phyloP scores from a whole-genome alignment of 176 grass and related monocot genomes.

The Eleusine coracana region DNA sequence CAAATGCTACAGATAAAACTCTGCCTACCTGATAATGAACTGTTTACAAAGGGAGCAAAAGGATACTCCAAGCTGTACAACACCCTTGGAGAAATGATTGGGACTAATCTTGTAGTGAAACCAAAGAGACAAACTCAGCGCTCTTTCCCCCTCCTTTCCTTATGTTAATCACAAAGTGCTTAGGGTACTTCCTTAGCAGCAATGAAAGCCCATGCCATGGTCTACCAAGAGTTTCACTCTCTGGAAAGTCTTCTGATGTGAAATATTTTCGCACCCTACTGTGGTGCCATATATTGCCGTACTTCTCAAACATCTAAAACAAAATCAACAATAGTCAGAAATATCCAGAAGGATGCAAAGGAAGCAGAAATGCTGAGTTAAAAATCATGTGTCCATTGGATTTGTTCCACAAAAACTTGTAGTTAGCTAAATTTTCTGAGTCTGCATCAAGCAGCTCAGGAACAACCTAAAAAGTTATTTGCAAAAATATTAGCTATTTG shows the following conservation, averaged over 20 bases:
- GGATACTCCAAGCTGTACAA: conserved; percentile 25
- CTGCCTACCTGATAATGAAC: background rate
- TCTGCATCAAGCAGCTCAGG: background rate
- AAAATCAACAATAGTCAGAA: conserved; percentile 31
- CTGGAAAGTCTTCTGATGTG: conserved; percentile 58
- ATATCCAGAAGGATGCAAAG: background rate
- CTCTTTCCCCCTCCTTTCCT: conserved; percentile 54
- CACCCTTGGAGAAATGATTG: background rate
- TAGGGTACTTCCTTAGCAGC: conserved; percentile 72
- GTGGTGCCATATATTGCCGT: conserved; percentile 76
- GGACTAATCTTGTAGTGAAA: conserved; percentile 58
- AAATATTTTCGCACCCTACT: conserved; percentile 81
- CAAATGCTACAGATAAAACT: background rate
- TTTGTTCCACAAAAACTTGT: background rate
- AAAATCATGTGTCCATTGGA: background rate
- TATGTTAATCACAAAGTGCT: conserved; percentile 75
- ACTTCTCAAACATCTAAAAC: conserved; percentile 68
- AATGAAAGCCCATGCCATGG: conserved; percentile 73
- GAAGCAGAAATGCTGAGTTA: background rate
- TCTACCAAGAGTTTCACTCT: conserved; percentile 59
- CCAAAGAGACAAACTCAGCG: conserved; percentile 76
- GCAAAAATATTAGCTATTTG: background rate
- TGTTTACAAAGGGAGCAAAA: conserved; percentile 28
- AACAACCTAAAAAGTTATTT: background rate
- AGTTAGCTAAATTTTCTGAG: background rate